Evolutionary conservation across 768 basidiomycete species (phyloP), one percentile per base, ranked within the genome.

Genomic region (Agrocybe chaxingu): DNA sequence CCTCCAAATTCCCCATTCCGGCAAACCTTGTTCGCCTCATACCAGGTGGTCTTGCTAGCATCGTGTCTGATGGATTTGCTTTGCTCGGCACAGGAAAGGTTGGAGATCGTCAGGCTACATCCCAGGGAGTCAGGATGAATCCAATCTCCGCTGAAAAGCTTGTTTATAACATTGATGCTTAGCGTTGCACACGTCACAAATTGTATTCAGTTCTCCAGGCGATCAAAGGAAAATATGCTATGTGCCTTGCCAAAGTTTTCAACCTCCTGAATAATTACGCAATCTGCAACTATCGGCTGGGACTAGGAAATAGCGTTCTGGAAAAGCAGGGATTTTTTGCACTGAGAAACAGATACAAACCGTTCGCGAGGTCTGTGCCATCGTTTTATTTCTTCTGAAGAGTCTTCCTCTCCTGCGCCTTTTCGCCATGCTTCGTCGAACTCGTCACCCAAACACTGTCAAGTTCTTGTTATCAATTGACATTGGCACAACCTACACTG

Each of bases 401-500:
- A 16, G 16, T 16, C 16, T 16, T 24, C 24, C 24, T 24, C 24
- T 5, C 5, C 24, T 24, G 24, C 5, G 24, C 24, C 3, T 24
- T 24, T 24, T 24, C 24, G 5, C 24, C 24, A 24, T 24, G 24
- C 24, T 24, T 24, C 24, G 24, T 3, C 24, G 24, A 24, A 24
- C 9, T 19, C 13, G 12, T 34, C 16, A 40, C 31, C 37, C 11
- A 44, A 13, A 50, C 42, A 13, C 39, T 2, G 24, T 40, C 45
- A 69, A 63, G 43, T 36, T 72, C 1, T 58, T 72, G 1, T 46
- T 73, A 10, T 64, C 68, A 11, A 66, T 72, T 9, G 69, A 71
- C 40, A 60, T 71, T 7, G 70, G 70, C 7, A 70, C 70, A 0
- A 71, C 71, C 0, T 72, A 59, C 45, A 70, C 68, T 3, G 71